These are phyloP conservation scores for Atractiella rhizophila DNA, from an alignment of 768 basidiomycete genomes.

Conservation along the genomic window DNA sequence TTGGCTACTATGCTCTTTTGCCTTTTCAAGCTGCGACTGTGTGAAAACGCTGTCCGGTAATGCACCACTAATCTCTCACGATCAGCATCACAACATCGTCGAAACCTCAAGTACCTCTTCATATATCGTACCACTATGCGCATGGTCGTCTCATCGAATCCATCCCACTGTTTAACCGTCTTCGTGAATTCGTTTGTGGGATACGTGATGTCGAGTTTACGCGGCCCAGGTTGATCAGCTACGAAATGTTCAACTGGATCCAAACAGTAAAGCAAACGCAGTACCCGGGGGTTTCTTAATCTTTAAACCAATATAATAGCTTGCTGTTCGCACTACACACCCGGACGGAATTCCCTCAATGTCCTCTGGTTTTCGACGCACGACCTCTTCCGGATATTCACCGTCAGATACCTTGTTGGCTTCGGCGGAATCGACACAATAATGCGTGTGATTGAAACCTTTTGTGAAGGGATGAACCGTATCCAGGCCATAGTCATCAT, in stretches of 20 bases:
- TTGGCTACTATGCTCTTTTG: too few species aligned
- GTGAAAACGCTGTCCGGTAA: too few species aligned
- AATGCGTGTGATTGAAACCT: slow-evolving; percentile 64
- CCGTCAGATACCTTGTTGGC: slow-evolving; percentile 68
- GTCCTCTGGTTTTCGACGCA: slow-evolving; percentile 50
- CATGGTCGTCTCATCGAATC: slow-evolving; percentile 75
- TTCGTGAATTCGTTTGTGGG: slow-evolving; percentile 88
- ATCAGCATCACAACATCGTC: slow-evolving; percentile 1
- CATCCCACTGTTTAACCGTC: slow-evolving; percentile 83
- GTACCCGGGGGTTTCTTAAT: too few species aligned
- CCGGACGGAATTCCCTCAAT: slow-evolving; percentile 29
- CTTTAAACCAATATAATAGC: slow-evolving; percentile 82
- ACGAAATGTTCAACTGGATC: background rate
- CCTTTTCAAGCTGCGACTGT: too few species aligned
- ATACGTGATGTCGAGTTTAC: slow-evolving; percentile 83
- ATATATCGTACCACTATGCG: slow-evolving; percentile 81
- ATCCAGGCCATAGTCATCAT: slow-evolving; percentile 67
- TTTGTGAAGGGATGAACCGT: slow-evolving; percentile 87
- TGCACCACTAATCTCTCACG: too few species aligned
- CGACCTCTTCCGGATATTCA: slow-evolving; percentile 46
- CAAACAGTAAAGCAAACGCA: background rate
- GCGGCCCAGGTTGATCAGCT: slow-evolving; percentile 30
- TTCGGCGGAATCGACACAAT: slow-evolving; percentile 67
- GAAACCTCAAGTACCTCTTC: slow-evolving; percentile 52
- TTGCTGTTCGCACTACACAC: slow-evolving; percentile 62